Evolutionary conservation across 352 stramenopile genomes (phyloP), one percentile per base, ranked within the genome.

Genomic region (Globisporangium middletonii): DNA sequence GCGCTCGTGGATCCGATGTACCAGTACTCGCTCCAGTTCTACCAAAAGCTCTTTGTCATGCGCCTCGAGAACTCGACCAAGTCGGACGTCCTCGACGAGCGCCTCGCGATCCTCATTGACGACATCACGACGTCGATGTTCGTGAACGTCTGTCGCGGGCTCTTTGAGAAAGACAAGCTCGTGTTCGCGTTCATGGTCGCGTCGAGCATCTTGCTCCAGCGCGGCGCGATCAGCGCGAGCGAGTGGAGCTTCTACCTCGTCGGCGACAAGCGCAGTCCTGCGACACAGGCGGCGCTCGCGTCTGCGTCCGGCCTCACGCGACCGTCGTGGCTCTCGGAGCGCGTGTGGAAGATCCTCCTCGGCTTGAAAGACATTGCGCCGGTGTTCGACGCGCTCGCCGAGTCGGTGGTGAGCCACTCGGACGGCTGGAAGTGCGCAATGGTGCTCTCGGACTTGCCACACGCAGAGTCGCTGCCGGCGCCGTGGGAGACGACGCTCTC

Each of bases 91-190:
- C 63, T 98, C 6, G 65, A 88, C 13, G 69, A 86, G 28, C 73
- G 93, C n/a, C 67, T 98, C 2, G 72, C 85, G 1, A 96, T 97
- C 49, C 61, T 98, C 15, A 92, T 96, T 62, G 59, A 96, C 28
- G 89, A 97, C 65, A 88, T 97, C 53, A 98, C 94, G 1, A 73
- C 72, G 46, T 96, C 82, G 45, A 96, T 98, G 75, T 98, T 96
- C 56, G 83, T 95, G 4, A 98, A 98, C 71, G 78, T 98, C 1
- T 98, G 94, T 61, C 82, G 92, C 2, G 94, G 94, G 0, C 66
- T 98, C 1, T 98, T 98, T 60, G 94, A 98, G 65, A 95, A 95
- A 52, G 88, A 98, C 72, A 98, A 98, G 68, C 83, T 98, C 47
- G 77, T 98, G 19, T 98, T 96, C 68, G 86, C 92, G 12, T 96